Conservation (phyloP, 2,329 filamentous ascomycete species). For the Dactylellina sp. region DNA sequence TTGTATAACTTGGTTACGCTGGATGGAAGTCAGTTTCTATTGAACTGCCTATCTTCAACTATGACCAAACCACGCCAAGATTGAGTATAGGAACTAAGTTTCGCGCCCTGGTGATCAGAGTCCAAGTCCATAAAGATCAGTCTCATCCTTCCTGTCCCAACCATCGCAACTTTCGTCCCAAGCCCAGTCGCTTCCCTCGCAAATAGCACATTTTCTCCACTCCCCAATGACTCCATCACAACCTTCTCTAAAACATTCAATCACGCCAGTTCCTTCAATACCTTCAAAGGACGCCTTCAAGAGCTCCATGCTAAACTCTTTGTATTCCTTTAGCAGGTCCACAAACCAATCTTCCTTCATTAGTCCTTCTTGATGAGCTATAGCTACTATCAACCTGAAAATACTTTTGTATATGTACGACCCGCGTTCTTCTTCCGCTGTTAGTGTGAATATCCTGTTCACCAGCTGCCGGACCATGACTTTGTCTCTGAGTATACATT, state of each 20-base stretch:
- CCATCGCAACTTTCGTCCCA: constrained; percentile 28
- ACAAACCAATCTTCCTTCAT: constrained; percentile 26
- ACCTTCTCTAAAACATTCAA: constrained; percentile 27
- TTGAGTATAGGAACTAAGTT: no score
- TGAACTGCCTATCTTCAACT: no score
- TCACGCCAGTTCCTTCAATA: background rate
- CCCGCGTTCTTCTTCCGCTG: constrained; percentile 17
- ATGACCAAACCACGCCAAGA: no score
- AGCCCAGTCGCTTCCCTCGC: background rate
- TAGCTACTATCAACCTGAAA: constrained; percentile 22
- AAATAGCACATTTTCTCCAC: constrained; percentile 22
- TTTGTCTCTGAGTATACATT: constrained; percentile 12
- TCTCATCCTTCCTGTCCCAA: constrained; percentile 24
- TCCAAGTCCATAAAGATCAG: constrained; percentile 11
- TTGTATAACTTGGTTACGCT: no score
- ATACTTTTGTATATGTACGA: constrained; percentile 25
- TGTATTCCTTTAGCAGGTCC: constrained; percentile 19
- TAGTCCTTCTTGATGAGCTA: constrained; percentile 18
- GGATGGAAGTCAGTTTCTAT: no score
- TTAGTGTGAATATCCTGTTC: constrained; percentile 32
- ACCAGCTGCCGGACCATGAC: constrained; percentile 14
- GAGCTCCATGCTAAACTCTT: constrained; percentile 20
- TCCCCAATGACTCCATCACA: constrained; percentile 30
- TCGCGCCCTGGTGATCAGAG: constrained; percentile 5
- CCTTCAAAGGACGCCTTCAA: constrained; percentile 31